These are phyloP conservation scores for Chlamydomonas sp. DNA, from an alignment of 139 green algal species.

Conservation along the genomic window DNA sequence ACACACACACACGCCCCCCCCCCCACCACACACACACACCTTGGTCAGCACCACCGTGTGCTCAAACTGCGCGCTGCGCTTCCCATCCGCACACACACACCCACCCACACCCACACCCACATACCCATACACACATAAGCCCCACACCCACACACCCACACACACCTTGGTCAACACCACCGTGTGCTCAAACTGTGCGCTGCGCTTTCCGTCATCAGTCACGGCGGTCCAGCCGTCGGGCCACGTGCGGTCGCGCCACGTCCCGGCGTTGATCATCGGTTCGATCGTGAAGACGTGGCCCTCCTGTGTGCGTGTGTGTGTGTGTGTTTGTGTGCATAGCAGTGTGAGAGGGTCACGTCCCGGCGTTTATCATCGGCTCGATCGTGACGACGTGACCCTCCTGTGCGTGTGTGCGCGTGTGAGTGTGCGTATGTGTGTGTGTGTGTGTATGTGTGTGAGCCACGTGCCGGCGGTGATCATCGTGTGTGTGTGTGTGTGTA, in stretches of 20 bases:
- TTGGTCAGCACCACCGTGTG: no score
- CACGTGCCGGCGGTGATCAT: no score
- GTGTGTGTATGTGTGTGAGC: not conserved
- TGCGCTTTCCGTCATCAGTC: slow-evolving; percentile 78
- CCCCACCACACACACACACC: no score
- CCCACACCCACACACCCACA: no score
- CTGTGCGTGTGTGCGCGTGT: not conserved
- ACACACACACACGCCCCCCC: no score
- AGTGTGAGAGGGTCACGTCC: slow-evolving; percentile 52
- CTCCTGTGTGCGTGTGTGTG: no score
- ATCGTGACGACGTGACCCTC: slow-evolving; percentile 87
- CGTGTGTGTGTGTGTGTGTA: no score
- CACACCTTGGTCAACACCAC: slow-evolving; percentile 81
- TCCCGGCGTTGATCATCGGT: slow-evolving; percentile 92
- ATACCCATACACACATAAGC: no score
- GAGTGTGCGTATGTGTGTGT: slow-evolving; percentile 3
- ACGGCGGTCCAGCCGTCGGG: slow-evolving; percentile 93
- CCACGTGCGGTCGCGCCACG: slow-evolving; percentile 77
- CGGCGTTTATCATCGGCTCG: slow-evolving; percentile 96
- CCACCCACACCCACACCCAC: no score
- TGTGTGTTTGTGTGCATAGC: no score
- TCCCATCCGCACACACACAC: no score
- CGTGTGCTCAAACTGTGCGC: slow-evolving; percentile 95
- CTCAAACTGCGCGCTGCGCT: no score
- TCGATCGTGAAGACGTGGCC: slow-evolving; percentile 93